Evolutionary conservation across 2,329 filamentous ascomycete genomes (phyloP).

Genomic region (Talaromyces amestolkiae): DNA sequence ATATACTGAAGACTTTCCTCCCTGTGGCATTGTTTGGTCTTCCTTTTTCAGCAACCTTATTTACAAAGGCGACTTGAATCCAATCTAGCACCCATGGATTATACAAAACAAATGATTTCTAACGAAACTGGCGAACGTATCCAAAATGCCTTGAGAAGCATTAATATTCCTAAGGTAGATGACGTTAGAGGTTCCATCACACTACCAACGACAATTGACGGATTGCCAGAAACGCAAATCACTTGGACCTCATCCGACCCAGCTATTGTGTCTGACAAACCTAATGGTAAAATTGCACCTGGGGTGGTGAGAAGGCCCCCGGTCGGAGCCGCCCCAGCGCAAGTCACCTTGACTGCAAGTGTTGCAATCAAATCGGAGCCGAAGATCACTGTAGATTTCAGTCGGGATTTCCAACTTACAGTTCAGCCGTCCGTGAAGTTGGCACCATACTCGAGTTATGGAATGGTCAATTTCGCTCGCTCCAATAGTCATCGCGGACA

Average conservation of each 20-base stretch:
- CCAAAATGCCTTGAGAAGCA: not conserved
- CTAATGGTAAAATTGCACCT: not conserved
- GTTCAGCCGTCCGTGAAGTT: not conserved
- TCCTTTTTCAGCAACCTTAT: not conserved
- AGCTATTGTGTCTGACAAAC: constrained; percentile 1
- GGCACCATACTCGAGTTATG: not conserved
- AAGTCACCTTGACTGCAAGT: constrained; percentile 4
- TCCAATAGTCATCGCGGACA: not conserved
- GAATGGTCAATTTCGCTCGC: constrained; percentile 2
- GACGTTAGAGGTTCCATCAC: constrained; percentile 2
- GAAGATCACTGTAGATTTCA: not conserved
- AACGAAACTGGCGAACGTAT: not conserved
- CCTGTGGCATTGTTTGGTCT: not conserved
- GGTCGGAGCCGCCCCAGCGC: not conserved
- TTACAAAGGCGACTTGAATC: not conserved
- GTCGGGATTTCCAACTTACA: not conserved
- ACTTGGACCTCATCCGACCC: constrained; percentile 1
- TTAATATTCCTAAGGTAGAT: not conserved
- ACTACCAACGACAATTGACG: not conserved
- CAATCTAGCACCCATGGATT: not conserved
- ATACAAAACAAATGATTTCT: not conserved
- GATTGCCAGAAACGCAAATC: not conserved
- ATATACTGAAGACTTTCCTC: not conserved
- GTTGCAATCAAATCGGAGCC: not conserved
- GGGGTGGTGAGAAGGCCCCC: not conserved